These are phyloP conservation scores for Pseudogymnoascus sp. DNA, from an alignment of 2,329 filamentous ascomycete species.

Conservation along the genomic window DNA sequence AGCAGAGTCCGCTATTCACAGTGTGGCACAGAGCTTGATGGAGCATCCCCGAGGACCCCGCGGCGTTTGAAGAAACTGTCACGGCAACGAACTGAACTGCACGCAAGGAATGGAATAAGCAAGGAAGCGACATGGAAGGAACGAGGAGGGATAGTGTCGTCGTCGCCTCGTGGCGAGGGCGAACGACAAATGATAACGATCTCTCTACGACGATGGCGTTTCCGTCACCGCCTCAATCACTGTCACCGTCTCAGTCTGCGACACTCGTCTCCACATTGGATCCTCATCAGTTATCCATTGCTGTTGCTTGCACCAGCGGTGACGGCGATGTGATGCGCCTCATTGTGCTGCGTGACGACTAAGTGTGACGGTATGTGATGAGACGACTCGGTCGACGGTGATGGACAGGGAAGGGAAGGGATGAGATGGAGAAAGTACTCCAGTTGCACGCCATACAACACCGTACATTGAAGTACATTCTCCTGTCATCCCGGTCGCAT, in stretches of 20 bases:
- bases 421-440: background rate
- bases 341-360: constrained; percentile 3
- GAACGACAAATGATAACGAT: background rate
- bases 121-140: constrained; percentile 3
- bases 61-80: background rate
- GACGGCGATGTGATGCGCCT: constrained; percentile 6
- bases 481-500: background rate
- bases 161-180: background rate
- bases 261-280: background rate
- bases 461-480: background rate
- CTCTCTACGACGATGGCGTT: background rate
- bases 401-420: background rate
- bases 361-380: constrained; percentile 7
- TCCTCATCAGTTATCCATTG: background rate
- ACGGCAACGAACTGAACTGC: background rate
- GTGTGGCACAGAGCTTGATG: background rate
- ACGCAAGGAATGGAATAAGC: constrained; percentile 1
- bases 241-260: background rate
- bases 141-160: background rate
- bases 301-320: background rate
- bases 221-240: background rate
- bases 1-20: background rate
- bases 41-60: background rate
- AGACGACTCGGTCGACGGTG: background rate
- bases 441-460: background rate